phyloP scores from a whole-genome alignment of 2,329 filamentous ascomycete genomes.

The Talaromyces piceae region DNA sequence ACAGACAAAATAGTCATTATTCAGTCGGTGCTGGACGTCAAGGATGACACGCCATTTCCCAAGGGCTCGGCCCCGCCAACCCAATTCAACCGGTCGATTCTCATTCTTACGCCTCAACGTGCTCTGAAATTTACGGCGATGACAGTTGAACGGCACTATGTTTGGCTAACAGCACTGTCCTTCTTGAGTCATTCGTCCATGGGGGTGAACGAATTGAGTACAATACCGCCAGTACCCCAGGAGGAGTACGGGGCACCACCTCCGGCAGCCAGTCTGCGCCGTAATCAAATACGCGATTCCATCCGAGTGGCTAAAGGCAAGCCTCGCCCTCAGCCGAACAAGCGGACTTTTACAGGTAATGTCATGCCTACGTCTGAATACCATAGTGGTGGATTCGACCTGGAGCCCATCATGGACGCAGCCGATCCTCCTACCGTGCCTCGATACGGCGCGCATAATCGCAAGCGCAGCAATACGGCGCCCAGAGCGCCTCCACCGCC shows the following conservation, averaged over 20 bases:
- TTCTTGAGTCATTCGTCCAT: constrained; percentile 89
- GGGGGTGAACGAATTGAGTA: constrained; percentile 65
- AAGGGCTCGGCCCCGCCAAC: constrained; percentile 51
- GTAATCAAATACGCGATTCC: constrained; percentile 70
- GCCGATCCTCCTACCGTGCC: constrained; percentile 48
- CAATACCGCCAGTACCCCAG: constrained; percentile 48
- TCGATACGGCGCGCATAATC: constrained; percentile 56
- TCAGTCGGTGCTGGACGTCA: constrained; percentile 93
- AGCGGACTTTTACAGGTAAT: constrained; percentile 31
- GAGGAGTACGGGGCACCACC: constrained; percentile 29
- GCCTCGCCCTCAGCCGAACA: constrained; percentile 36
- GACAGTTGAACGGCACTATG: constrained; percentile 76
- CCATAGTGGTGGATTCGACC: constrained; percentile 20
- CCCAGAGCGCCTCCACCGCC: constrained; percentile 60
- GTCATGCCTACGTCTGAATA: constrained; percentile 28
- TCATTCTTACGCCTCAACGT: constrained; percentile 87
- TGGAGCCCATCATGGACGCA: constrained; percentile 33
- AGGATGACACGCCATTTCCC: constrained; percentile 81
- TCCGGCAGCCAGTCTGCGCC: constrained; percentile 44
- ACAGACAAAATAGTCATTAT: constrained; percentile 62
- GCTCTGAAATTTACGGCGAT: constrained; percentile 91
- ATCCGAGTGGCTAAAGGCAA: constrained; percentile 80
- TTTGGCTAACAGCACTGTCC: constrained; percentile 90
- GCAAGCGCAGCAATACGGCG: constrained; percentile 85
- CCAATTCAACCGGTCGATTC: constrained; percentile 84